Base-by-base conservation (phyloP, 345 rosid genomes). In the Brassica rapa region DNA sequence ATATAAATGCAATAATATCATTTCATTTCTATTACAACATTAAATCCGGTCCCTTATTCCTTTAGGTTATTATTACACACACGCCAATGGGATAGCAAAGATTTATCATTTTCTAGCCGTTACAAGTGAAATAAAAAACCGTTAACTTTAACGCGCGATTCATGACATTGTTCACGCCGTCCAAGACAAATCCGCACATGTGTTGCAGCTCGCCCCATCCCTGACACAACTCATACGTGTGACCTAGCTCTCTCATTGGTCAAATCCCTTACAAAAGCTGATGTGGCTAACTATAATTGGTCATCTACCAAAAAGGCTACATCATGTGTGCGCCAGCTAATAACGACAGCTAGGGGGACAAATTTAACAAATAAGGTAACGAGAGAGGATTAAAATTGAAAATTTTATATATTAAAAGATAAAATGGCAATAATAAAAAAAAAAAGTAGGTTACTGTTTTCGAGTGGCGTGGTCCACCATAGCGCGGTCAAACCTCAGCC, bases 261-360 rank as follows among this genome's bases (percentile, higher is more conserved):
- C 5, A 35, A 27, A 8, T 7, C 43, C 53, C 4, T 61, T 7
- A 24, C 0, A 2, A 61, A 56, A 68, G 66, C 82, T 79, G 75
- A 73, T 5, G 71, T 74, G 82, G 30, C 19, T 51, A 9, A 11
- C 29, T 25, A 51, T 51, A 37, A 80, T 39, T 80, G 79, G 82
- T 21, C 67, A 16, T 16, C 1, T 53, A 51, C 16, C 68, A 66
- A 41, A 70, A 63, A 29, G 6, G 49, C 7, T n/a, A 29, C 64
- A 68, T 64, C 70, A 74, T n/a, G 19, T 62, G 79, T 69, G 82
- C 82, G 75, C 79, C 83, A 80, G 83, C 79, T 41, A 37, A 80
- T 74, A 68, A 68, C 62, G 61, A 62, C 72, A 80, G 16, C 78
- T 74, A 55, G 71, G 25, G 78, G 43, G 57, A 35, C 72, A 66